Conservation (phyloP, 805 yeast genomes). For the Priceomyces fermenticarens region DNA sequence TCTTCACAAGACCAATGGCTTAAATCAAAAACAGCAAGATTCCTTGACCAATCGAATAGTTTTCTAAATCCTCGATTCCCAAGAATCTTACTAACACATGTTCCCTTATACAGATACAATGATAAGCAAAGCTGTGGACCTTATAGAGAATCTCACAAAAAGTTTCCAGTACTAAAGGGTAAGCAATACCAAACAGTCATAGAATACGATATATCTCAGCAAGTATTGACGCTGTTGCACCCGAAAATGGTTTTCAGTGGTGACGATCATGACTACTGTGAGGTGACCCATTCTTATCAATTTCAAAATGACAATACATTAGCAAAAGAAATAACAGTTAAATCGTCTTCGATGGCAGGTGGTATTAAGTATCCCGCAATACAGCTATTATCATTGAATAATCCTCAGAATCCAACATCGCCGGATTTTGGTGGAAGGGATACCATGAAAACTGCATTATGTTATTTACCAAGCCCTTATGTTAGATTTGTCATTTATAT, state of each 20-base stretch:
- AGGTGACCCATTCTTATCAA: constrained; percentile 51
- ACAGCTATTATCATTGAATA: constrained; percentile 69
- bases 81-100: constrained; percentile 75
- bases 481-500: not conserved
- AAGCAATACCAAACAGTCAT: constrained; percentile 89
- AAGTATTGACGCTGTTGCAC: constrained; percentile 52
- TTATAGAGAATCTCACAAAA: constrained; percentile 60
- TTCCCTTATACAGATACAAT: constrained; percentile 77
- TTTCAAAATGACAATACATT: constrained; percentile 22
- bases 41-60: constrained; percentile 39
- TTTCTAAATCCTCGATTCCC: constrained; percentile 41
- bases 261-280: constrained; percentile 97
- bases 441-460: constrained; percentile 44
- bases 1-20: constrained; percentile 51
- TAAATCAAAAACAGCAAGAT: constrained; percentile 49
- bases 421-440: not conserved
- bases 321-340: constrained; percentile 77
- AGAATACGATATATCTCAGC: constrained; percentile 54
- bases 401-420: constrained; percentile 30
- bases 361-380: constrained; percentile 85
- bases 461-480: constrained; percentile 56
- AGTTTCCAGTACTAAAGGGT: constrained; percentile 72
- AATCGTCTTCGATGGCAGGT: constrained; percentile 89
- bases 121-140: constrained; percentile 69
- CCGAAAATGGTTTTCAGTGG: constrained; percentile 83